Evolutionary conservation across 129 eudicot species (phyloP).

Genomic region (Scalesia atractyloides): DNA sequence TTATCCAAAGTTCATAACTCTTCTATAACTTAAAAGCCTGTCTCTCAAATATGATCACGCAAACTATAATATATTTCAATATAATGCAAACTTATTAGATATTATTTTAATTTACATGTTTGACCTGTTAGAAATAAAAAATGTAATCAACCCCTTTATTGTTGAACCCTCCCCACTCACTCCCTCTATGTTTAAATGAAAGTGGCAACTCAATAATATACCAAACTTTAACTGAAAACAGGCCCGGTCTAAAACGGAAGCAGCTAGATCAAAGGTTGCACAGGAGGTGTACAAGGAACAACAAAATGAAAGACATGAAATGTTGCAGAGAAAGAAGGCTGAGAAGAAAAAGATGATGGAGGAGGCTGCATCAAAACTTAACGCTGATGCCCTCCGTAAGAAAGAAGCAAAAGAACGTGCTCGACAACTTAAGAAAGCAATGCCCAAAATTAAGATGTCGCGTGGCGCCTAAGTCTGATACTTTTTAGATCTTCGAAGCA

Average conservation of each 20-base stretch:
- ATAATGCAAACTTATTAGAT: neutral
- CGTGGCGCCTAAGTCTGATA: conserved; percentile 42
- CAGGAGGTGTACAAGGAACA: conserved; percentile 76
- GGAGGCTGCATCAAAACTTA: conserved; percentile 79
- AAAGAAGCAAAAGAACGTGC: conserved; percentile 87
- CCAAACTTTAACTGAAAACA: conserved; percentile 23
- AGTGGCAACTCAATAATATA: neutral
- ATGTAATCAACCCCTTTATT: neutral
- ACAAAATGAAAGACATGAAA: conserved; percentile 77
- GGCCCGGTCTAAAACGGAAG: conserved; percentile 83
- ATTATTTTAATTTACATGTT: neutral
- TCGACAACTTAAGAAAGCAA: conserved; percentile 80
- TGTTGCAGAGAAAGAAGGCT: conserved; percentile 69
- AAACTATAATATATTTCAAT: neutral
- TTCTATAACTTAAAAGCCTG: neutral
- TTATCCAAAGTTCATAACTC: neutral
- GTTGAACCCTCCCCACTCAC: neutral
- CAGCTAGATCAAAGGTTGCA: conserved; percentile 67
- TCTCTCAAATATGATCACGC: neutral
- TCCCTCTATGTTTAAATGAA: neutral
- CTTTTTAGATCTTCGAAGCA: neutral
- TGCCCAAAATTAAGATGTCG: conserved; percentile 85
- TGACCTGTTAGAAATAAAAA: neutral
- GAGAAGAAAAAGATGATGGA: conserved; percentile 77
- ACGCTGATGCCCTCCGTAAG: conserved; percentile 73